Evolutionary conservation across 306 rosid species (phyloP), one percentile per base, ranked within the genome.

Genomic region (Quercus bicolor): DNA sequence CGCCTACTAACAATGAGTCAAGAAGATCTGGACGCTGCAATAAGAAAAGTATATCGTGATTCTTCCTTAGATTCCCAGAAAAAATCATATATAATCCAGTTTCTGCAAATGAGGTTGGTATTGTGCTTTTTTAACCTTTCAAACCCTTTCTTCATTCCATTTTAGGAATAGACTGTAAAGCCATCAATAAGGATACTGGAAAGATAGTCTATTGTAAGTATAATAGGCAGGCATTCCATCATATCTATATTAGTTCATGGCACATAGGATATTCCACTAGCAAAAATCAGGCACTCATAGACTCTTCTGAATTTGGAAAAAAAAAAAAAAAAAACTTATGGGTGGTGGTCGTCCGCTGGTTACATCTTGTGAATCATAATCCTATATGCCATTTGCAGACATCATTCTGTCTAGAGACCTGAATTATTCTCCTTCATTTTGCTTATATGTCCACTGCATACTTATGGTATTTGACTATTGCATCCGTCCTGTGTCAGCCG

Each of bases 11-110:
- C 84, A 75, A 84, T 92, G 80, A 90, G 89, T 81, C 98, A 93
- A 85, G 88, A 88, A 76, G 98, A 90, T 76, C 77, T 95, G 86
- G 95, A 88, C 89, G 86, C 73, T 75, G 97, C 82, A 55, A 84
- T 95, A 79, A 85, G 91, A 83, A 91, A 84, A 89, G 92, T 92
- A 2, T 90, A 89, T 51, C 83, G 89, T 12, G 97, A 95, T 84
- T 80, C 98, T 75, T 87, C 90, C 83, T 79, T 95, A 69, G 95
- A 92, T 78, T 81, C 84, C 59, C 88, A 83, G 81, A 83, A 83
- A 57, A 92, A 92, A 86, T 82, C 98, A 23, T 79, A 72, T 68
- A 85, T 95, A 80, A 88, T 95, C 75, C 98, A 95, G 88, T 91
- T 82, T 75, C 85, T 95, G 75, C 84, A 87, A 31, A 88, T 86